Percentiles rank a stretch among this genome's conserved stretches.
phyloP scores from a whole-genome alignment of 1,139 yeast genomes.

The Debaryomyces robertsiae region DNA sequence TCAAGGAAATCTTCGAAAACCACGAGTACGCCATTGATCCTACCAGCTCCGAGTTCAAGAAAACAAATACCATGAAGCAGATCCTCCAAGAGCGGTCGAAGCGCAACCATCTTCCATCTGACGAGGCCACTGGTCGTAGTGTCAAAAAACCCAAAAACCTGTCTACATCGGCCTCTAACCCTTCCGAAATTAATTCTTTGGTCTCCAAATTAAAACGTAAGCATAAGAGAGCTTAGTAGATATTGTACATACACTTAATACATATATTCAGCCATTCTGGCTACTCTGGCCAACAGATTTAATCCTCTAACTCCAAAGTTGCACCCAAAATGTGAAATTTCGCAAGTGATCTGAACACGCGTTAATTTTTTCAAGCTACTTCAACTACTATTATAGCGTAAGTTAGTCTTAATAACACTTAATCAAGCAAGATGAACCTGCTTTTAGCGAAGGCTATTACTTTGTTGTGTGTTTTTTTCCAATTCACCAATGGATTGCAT shows the following conservation, averaged over 20 bases:
- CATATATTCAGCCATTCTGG: too few relatives aligned
- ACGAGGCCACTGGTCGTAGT: slow-evolving; percentile 9
- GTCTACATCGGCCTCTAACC: slow-evolving; percentile 7
- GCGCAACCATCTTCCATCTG: slow-evolving; percentile 35
- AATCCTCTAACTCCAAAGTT: too few relatives aligned
- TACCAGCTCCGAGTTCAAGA: slow-evolving; percentile 82
- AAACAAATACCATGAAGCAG: slow-evolving; percentile 84
- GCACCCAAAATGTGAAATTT: background rate
- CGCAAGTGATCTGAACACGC: slow-evolving; percentile 14
- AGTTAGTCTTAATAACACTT: background rate
- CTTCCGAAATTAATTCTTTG: slow-evolving; percentile 22
- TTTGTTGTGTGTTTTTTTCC: slow-evolving; percentile 19
- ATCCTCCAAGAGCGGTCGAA: slow-evolving; percentile 74
- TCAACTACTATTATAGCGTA: background rate
- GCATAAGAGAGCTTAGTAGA: slow-evolving; percentile 7
- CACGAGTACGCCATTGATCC: slow-evolving; percentile 94
- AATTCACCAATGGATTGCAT: slow-evolving; percentile 38
- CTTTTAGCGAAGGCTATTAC: slow-evolving; percentile 15
- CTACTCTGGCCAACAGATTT: too few relatives aligned
- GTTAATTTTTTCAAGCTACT: slow-evolving; percentile 10
- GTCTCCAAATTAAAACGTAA: slow-evolving; percentile 27
- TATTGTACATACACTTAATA: background rate
- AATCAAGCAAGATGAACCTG: slow-evolving; percentile 9
- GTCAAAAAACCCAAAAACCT: slow-evolving; percentile 20
- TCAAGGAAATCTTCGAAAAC: slow-evolving; percentile 81